Base-by-base conservation (phyloP, 2,329 filamentous ascomycete species). In the Dothiorella sarmentorum region DNA sequence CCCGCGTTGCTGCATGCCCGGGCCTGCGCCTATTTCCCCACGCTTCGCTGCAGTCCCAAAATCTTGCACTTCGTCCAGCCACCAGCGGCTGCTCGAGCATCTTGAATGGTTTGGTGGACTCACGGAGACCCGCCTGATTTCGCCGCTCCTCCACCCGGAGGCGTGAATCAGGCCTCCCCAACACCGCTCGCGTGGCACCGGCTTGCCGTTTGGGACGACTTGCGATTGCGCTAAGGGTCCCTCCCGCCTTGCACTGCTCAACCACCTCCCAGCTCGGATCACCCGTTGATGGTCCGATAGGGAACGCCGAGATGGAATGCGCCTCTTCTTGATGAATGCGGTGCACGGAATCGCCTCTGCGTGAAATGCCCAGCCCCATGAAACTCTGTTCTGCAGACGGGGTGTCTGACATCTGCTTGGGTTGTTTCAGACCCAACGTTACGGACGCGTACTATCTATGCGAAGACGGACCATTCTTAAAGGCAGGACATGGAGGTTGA, bases 1-100 rank as follows among this genome's bases (percentile, higher is more conserved):
- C 20, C 45, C 31, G 45, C 45, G 20, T 3, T 26, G 45, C 33
- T 51, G 45, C 45, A 51, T 51, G 45, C 31, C 18, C 24, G 49
- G 33, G 49, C 49, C 35, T 53, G 49, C 35, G 49, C 35, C 49
- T 53, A 53, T 40, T 53, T 53, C 49, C 49, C 49, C 49, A 53
- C 49, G 49, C 49, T 35, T n/a, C 45, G 5, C 45, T n/a, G 20
- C 22, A 10, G 49, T 40, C 20, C 47, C 31, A n/a, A n/a, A 49
- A 49, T 49, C 27, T 35, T n/a, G 22, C 22, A 22, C 40, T 29
- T 33, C 29, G 22, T 22, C 49, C 49, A 53, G 49, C 49, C 49
- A 53, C 35, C 49, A 40, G 49, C 49, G 49, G 11, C 49, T 40
- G 49, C 49, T 53, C 49, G 31, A 52, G 47, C 47, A n/a, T n/a